A percentile compares a stretch with the other conserved stretches of the same genome.
These are phyloP conservation scores for Onygenales sp. DNA, from an alignment of 2,329 filamentous ascomycete species.

Conservation along the genomic window DNA sequence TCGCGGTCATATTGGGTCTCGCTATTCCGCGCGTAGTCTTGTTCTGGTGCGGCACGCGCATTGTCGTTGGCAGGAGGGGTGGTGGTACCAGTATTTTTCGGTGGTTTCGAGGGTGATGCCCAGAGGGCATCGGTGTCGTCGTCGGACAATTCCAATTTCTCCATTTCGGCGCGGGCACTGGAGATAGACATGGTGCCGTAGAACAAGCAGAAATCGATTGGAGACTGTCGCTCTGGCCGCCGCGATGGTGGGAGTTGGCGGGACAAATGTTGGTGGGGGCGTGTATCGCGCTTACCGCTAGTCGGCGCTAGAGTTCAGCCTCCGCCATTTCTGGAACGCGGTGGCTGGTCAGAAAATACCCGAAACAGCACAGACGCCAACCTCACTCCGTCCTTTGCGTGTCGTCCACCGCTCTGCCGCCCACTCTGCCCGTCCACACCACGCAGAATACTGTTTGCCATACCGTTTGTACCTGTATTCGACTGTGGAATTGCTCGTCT, in stretches of 20 bases:
- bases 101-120: constrained; percentile 44
- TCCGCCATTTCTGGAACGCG: background rate
- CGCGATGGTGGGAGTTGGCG: background rate
- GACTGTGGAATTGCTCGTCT: too few relatives aligned
- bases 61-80: constrained; percentile 28
- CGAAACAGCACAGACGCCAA: background rate
- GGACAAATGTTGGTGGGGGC: background rate
- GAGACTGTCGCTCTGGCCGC: background rate
- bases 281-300: background rate
- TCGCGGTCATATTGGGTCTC: constrained; percentile 52
- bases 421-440: background rate
- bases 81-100: constrained; percentile 22
- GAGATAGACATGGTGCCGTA: constrained; percentile 7
- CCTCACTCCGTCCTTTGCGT: background rate
- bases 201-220: background rate
- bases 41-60: constrained; percentile 15
- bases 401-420: background rate
- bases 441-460: too few relatives aligned
- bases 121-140: constrained; percentile 48
- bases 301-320: background rate
- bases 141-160: constrained; percentile 23
- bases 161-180: constrained; percentile 8
- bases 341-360: background rate
- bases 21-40: constrained; percentile 33
- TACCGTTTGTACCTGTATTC: too few relatives aligned